phyloP scores from a whole-genome alignment of 73 alveolate genomes.

The Paramecium tetraurelia region DNA sequence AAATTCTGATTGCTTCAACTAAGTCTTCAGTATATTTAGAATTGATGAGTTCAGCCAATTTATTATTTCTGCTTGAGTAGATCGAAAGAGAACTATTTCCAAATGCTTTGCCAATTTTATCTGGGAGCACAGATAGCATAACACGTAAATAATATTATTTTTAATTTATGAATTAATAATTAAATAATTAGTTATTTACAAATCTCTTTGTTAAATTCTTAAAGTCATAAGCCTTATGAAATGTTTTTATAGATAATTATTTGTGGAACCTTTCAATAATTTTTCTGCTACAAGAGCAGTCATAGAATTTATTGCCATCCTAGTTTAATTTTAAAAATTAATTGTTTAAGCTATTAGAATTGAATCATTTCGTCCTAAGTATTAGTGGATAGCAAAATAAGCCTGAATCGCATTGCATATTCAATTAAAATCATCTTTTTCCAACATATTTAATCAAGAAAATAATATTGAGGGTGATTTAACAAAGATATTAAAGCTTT shows the following conservation, averaged over 20 bases:
- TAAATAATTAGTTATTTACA: background rate
- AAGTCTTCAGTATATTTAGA: conserved; percentile 14
- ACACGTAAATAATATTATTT: background rate
- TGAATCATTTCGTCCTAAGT: too few species aligned
- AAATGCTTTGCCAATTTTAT: background rate
- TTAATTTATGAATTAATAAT: background rate
- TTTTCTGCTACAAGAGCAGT: background rate
- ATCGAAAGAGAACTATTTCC: background rate
- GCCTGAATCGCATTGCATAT: too few species aligned
- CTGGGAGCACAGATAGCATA: background rate
- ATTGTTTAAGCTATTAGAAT: background rate
- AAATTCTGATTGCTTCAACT: background rate
- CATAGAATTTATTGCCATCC: too few species aligned
- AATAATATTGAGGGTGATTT: too few species aligned
- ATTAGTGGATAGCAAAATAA: too few species aligned
- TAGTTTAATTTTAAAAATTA: too few species aligned
- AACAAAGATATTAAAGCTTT: too few species aligned
- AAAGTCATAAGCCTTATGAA: background rate
- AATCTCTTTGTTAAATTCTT: background rate
- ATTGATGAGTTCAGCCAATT: conserved; percentile 13
- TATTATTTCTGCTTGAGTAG: background rate
- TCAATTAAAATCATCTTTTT: too few species aligned
- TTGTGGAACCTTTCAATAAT: background rate
- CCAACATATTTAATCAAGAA: too few species aligned
- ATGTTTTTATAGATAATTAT: background rate